A percentile compares a stretch with the other conserved stretches of the same genome.
phyloP scores from a whole-genome alignment of 2,329 filamentous ascomycete species.

The Dothidotthia symphoricarpi region DNA sequence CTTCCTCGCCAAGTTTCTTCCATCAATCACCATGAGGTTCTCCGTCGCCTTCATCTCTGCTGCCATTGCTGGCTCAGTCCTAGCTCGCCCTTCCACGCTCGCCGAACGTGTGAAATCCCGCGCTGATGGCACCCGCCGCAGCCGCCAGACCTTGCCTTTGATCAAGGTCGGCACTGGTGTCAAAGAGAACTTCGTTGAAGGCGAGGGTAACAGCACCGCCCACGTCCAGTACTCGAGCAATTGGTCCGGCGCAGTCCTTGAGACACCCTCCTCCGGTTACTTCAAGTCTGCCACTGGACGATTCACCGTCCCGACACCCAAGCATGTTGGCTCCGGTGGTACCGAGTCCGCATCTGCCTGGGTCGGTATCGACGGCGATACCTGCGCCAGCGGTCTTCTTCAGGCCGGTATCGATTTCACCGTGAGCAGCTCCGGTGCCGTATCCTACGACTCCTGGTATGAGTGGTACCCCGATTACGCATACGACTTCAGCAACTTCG shows the following conservation, averaged over 20 bases:
- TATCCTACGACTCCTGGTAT: conserved; percentile 58
- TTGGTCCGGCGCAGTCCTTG: conserved; percentile 60
- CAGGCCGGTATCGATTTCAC: conserved; percentile 60
- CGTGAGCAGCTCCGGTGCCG: conserved; percentile 29
- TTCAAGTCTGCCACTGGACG: conserved; percentile 56
- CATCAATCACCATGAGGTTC: conserved; percentile 14
- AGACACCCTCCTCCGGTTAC: conserved; percentile 40
- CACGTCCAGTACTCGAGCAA: conserved; percentile 55
- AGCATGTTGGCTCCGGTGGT: conserved; percentile 38
- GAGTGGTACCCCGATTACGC: conserved; percentile 61
- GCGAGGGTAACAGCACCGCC: conserved; percentile 37
- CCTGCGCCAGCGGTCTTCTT: conserved; percentile 54
- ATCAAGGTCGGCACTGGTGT: conserved; percentile 12
- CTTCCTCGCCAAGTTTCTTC: not conserved
- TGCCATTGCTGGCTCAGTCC: conserved; percentile 10
- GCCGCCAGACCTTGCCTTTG: conserved; percentile 13
- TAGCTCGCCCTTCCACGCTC: conserved; percentile 16
- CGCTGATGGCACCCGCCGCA: conserved; percentile 13
- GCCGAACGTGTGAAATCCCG: conserved; percentile 16
- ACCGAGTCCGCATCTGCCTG: conserved; percentile 54
- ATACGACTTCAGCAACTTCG: conserved; percentile 52
- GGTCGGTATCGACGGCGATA: conserved; percentile 63
- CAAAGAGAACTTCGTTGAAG: conserved; percentile 12
- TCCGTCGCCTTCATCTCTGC: conserved; percentile 9
- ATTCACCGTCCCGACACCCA: conserved; percentile 54